A percentile compares a stretch with the other conserved stretches of the same genome.
These are phyloP conservation scores for Spencermartinsiella ligniputridi DNA, from an alignment of 1,139 yeast species.

Conservation along the genomic window DNA sequence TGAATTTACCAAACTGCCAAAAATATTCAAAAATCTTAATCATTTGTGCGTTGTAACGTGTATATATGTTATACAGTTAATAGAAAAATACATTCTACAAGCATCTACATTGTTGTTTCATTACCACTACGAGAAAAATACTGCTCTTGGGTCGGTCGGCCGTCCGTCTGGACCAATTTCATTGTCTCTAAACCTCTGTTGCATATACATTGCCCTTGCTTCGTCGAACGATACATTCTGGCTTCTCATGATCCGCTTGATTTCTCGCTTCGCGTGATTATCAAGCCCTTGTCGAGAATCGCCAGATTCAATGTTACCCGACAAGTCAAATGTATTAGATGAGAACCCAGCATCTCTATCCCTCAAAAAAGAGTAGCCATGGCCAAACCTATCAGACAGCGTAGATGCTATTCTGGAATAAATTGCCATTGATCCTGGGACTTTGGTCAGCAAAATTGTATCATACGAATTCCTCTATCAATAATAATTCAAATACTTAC, in stretches of 20 bases:
- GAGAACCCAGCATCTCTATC: conserved; percentile 66
- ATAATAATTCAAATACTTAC: conserved; percentile 15
- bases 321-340: conserved; percentile 56
- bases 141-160: conserved; percentile 45
- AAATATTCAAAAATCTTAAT: too few relatives aligned
- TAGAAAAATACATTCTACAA: too few relatives aligned
- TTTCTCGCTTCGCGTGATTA: conserved; percentile 47
- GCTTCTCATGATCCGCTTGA: conserved; percentile 52
- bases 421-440: conserved; percentile 7
- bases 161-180: conserved; percentile 44
- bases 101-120: too few relatives aligned
- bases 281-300: conserved; percentile 64
- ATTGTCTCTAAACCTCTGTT: conserved; percentile 44
- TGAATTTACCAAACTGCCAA: too few relatives aligned
- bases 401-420: neutral
- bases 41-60: too few relatives aligned
- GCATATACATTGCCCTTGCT: conserved; percentile 57
- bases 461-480: neutral
- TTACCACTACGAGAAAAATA: conserved; percentile 35
- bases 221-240: conserved; percentile 56
- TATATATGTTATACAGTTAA: too few relatives aligned
- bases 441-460: conserved; percentile 5
- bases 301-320: conserved; percentile 41
- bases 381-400: neutral
- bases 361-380: conserved; percentile 43